Percentiles rank a stretch among this genome's conserved stretches.
These are phyloP conservation scores for Solanum dulcamara DNA, from an alignment of 257 asterid genomes.

Conservation along the genomic window DNA sequence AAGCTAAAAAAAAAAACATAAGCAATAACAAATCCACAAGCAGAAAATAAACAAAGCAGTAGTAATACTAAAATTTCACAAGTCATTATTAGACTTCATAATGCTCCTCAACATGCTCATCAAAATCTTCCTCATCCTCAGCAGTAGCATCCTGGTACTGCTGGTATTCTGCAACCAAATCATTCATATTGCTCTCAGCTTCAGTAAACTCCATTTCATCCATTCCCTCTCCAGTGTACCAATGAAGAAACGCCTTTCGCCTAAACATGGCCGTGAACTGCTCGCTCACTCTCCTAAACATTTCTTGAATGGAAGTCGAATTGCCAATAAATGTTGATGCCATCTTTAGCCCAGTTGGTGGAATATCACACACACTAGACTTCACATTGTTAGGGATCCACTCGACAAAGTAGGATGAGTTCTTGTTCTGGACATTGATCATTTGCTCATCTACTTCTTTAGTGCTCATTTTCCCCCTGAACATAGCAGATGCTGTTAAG, in stretches of 20 bases:
- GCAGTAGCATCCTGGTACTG: constrained; percentile 58
- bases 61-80: neutral
- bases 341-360: neutral
- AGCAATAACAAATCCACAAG: neutral
- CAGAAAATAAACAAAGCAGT: neutral
- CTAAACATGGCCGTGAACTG: constrained; percentile 6
- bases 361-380: constrained; percentile 6
- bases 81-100: constrained; percentile 24
- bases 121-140: constrained; percentile 38
- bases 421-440: constrained; percentile 7
- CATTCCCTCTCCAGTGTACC: constrained; percentile 62
- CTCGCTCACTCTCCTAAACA: constrained; percentile 4
- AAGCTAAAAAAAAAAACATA: neutral
- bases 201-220: constrained; percentile 68
- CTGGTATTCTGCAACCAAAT: constrained; percentile 51
- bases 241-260: constrained; percentile 1
- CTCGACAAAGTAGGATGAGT: neutral
- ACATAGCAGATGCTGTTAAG: constrained; percentile 3
- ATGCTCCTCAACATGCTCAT: constrained; percentile 30
- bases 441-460: constrained; percentile 4
- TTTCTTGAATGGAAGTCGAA: neutral
- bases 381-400: constrained; percentile 3
- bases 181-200: constrained; percentile 64
- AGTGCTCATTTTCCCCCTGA: neutral
- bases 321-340: neutral